Percentiles rank a stretch among this genome's conserved stretches.
Conservation (phyloP, 2,329 filamentous ascomycete genomes). For the Calycina herbarum region DNA sequence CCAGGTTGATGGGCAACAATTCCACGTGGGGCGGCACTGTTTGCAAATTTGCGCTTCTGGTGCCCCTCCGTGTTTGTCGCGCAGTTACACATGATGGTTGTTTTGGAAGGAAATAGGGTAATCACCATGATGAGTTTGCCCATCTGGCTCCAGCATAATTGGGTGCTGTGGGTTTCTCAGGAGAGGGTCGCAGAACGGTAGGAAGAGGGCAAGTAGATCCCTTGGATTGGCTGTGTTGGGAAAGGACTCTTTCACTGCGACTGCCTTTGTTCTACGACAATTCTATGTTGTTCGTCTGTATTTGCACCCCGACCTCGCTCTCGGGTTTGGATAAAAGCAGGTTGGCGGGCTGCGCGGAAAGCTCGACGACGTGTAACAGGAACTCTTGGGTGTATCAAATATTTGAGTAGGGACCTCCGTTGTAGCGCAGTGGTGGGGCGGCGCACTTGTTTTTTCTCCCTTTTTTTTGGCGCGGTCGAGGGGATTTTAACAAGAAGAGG, state of each 20-base stretch:
- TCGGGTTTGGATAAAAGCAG: not conserved
- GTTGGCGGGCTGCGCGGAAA: not conserved
- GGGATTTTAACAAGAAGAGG: not conserved
- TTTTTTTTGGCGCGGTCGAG: not conserved
- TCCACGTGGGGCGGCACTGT: not conserved
- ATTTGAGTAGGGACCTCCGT: not conserved
- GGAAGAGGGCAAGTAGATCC: not conserved
- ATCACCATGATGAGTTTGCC: slow-evolving; percentile 35
- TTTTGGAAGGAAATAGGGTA: slow-evolving; percentile 8
- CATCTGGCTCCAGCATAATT: slow-evolving; percentile 40
- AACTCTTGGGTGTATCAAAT: slow-evolving; percentile 3
- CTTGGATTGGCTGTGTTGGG: not conserved
- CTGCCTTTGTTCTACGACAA: slow-evolving; percentile 1
- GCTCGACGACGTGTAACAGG: not conserved
- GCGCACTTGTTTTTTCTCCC: not conserved
- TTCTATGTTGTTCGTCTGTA: not conserved
- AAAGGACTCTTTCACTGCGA: not conserved
- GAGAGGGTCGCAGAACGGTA: not conserved
- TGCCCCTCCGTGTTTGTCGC: not conserved
- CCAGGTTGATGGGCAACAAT: not conserved
- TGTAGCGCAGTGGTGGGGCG: not conserved
- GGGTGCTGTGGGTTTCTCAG: slow-evolving; percentile 10
- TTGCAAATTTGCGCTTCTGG: not conserved
- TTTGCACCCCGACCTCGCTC: not conserved
- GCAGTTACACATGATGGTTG: not conserved